phyloP scores from a whole-genome alignment of 2,329 filamentous ascomycete genomes.

The Alternaria sp. region DNA sequence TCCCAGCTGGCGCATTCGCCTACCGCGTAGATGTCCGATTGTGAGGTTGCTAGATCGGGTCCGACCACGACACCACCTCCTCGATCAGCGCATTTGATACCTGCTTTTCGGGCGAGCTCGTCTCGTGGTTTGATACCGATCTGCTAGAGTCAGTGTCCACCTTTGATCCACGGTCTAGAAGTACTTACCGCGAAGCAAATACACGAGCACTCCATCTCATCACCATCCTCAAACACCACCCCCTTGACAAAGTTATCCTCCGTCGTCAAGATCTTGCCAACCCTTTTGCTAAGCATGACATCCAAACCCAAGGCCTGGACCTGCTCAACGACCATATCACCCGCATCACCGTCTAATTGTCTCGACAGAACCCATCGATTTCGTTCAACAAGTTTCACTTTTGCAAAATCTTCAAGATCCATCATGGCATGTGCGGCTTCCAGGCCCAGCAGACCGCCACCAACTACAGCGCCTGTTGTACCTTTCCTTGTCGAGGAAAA shows the following conservation, averaged over 20 bases:
- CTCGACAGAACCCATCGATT: constrained; percentile 84
- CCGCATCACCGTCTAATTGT: constrained; percentile 83
- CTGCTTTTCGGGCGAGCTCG: constrained; percentile 73
- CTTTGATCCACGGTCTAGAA: not conserved
- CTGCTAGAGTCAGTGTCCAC: constrained; percentile 39
- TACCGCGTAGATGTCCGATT: constrained; percentile 80
- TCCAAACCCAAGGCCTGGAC: constrained; percentile 81
- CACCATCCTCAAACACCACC: constrained; percentile 81
- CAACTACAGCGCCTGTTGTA: constrained; percentile 77
- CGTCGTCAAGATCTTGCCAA: constrained; percentile 75
- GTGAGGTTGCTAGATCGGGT: constrained; percentile 72
- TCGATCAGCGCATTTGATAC: constrained; percentile 74
- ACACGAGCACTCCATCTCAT: constrained; percentile 77
- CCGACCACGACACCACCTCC: constrained; percentile 80
- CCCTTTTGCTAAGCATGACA: constrained; percentile 77
- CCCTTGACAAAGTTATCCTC: constrained; percentile 73
- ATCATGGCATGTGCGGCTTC: constrained; percentile 94
- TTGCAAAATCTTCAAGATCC: constrained; percentile 76
- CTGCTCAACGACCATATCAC: constrained; percentile 81
- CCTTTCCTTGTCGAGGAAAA: constrained; percentile 74
- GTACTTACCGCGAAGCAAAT: constrained; percentile 78
- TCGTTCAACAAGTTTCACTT: constrained; percentile 81
- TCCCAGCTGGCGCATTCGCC: constrained; percentile 93
- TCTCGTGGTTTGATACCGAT: constrained; percentile 86
- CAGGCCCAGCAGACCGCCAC: constrained; percentile 83